Percentiles rank a stretch among this genome's conserved stretches.
Evolutionary conservation across 441 rosid species (phyloP).

Genomic region (Rhodomyrtus psidioides): DNA sequence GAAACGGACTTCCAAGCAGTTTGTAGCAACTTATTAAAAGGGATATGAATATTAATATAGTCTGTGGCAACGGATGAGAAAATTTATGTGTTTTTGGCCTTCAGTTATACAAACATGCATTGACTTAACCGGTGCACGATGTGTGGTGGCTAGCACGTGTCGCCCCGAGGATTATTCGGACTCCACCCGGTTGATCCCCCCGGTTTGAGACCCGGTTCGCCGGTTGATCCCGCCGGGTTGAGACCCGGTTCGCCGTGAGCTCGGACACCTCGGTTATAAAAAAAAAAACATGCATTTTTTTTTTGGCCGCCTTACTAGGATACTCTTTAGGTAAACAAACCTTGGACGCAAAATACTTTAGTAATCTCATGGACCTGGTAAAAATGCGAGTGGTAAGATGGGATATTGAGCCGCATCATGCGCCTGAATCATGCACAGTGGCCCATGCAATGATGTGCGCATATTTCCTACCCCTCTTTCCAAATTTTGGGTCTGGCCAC

Average conservation of each 20-base stretch:
- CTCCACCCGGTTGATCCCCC: too few species aligned
- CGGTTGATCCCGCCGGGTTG: too few species aligned
- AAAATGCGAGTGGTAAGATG: neutral
- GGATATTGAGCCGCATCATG: neutral
- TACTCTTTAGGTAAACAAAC: neutral
- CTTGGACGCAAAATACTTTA: neutral
- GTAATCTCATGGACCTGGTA: neutral
- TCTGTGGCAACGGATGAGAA: neutral
- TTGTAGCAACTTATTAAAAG: neutral
- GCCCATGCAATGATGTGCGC: neutral
- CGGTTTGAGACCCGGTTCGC: too few species aligned
- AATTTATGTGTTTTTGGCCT: neutral
- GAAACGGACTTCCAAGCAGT: neutral
- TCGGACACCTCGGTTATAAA: too few species aligned
- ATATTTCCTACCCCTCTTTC: neutral
- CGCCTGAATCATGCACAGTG: neutral
- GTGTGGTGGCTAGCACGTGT: too few species aligned
- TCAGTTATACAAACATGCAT: too few species aligned
- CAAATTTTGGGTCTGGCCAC: neutral
- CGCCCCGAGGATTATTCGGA: too few species aligned
- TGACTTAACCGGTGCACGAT: too few species aligned
- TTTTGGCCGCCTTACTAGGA: neutral
- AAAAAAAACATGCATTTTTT: accelerated
- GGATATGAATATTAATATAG: neutral
- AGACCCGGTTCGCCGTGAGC: too few species aligned